These are phyloP conservation scores for Diaporthe sp. DNA, from an alignment of 2,329 filamentous ascomycete genomes.

Conservation along the genomic window DNA sequence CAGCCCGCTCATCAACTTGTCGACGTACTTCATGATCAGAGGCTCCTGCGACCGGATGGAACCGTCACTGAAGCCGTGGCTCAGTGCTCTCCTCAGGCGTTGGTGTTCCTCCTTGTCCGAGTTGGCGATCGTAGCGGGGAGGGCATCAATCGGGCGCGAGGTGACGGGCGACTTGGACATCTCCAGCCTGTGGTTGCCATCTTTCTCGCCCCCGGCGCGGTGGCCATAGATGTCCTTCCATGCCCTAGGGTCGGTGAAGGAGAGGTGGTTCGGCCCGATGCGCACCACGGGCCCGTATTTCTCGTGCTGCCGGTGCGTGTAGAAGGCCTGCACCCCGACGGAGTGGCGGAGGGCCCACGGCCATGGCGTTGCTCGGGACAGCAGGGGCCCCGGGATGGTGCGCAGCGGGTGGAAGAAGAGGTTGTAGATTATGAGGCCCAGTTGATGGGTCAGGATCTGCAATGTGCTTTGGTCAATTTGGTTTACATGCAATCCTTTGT, in stretches of 20 bases:
- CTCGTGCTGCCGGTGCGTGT: constrained; percentile 47
- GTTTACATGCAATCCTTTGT: neutral
- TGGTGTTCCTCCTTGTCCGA: constrained; percentile 36
- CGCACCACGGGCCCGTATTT: constrained; percentile 59
- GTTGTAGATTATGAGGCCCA: constrained; percentile 38
- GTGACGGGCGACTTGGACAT: constrained; percentile 30
- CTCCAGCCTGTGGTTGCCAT: constrained; percentile 12
- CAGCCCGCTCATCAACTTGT: constrained; percentile 31
- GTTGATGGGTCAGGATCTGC: constrained; percentile 18
- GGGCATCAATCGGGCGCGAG: neutral
- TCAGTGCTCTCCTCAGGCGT: constrained; percentile 21
- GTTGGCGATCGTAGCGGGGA: neutral
- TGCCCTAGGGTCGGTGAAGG: constrained; percentile 51
- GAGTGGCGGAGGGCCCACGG: constrained; percentile 23
- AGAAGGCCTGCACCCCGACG: constrained; percentile 24
- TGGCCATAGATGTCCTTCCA: constrained; percentile 54
- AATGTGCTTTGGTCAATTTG: neutral
- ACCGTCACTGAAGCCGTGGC: constrained; percentile 39
- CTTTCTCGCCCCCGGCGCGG: constrained; percentile 23
- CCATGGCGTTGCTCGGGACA: constrained; percentile 41
- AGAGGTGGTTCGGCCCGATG: constrained; percentile 57
- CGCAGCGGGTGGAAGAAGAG: constrained; percentile 45
- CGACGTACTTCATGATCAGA: constrained; percentile 38
- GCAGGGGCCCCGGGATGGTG: constrained; percentile 43
- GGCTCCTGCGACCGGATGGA: constrained; percentile 37